Base-by-base conservation (phyloP, 257 asterid species). In the Penstemon davidsonii region DNA sequence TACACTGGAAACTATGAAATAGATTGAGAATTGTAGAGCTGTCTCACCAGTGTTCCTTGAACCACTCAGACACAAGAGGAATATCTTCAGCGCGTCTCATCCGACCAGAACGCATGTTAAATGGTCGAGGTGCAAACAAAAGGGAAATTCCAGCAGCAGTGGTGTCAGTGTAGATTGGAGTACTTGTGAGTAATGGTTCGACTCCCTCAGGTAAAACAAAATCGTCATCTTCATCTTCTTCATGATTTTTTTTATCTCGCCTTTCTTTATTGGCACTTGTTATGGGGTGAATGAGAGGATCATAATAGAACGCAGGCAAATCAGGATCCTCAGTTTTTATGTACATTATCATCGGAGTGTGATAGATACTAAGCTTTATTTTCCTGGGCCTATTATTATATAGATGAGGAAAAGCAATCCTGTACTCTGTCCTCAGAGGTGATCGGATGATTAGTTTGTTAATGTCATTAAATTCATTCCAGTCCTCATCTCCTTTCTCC, bases 21-120 rank as follows among this genome's bases (percentile, higher is more conserved):
- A 54, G 62, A 33, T 33, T 13, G 44, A 8, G 47, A 74, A 36
- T 57, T 10, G 33, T 64, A 66, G 64, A 70, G 60, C 61, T 47
- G 50, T 11, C 86, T 62, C 77, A 92, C 98, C 98, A 94, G 84
- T 94, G 99, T 71, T 94, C 99, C 90, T 94, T 94, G 64, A 65
- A 94, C 99, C 99, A 94, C 82, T 94, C 99, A 42, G 99, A 91
- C 38, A 94, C 99, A 37, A 94, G 96, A 47, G 99, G 99, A 75
- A 94, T 94, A 73, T 88, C 99, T 77, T 94, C 99, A 65, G 99
- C 99, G 56, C 99, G 96, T 60, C 99, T 81, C 86, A 80, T 94
- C 75, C 97, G 90, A 70, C 99, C 99, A 78, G 99, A 91, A 69
- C 99, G 90, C 96, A 90, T 88, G 86, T 88, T 91, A 70, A 94